Base-by-base conservation (phyloP, 805 yeast species). In the Candida verbasci region DNA sequence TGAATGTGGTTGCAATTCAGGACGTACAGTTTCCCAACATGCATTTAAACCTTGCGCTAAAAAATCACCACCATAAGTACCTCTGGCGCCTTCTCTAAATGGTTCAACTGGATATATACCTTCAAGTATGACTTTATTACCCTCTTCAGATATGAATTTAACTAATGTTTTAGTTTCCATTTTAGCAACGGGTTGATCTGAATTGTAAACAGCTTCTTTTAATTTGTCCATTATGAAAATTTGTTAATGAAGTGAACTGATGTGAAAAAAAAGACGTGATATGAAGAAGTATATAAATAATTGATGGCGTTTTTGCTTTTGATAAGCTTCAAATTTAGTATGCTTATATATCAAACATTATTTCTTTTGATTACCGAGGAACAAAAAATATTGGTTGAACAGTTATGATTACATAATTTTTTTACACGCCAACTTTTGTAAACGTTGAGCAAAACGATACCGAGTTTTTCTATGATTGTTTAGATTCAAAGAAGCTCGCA, bases 41-140 rank as follows among this genome's bases (percentile, higher is more conserved):
- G 60, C 71, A 21, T 60, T 45, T 9, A 61, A 36, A 2, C 63
- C 55, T 41, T 63, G 68, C 2, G 61, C 55, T 25, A 62, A 50
- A 12, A 65, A 40, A 31, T 61, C 65, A 2, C 71, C 72, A 2
- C 70, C 71, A 37, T 52, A 66, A n/a, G 60, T 63, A n/a, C 68
- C 70, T 24, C 62, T 48, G 48, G 56, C 48, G 1, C 37, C 43
- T 11, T 38, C 48, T 20, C 28, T 31, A 25, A 37, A 47, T n/a
- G 53, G 52, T 35, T 50, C 50, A 17, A 52, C 40, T 2, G 55
- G 56, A 35, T 52, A 49, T 29, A 38, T 44, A 3, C 56, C 49
- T 17, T 28, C 32, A 18, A 29, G 46, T 3, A 41, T 38, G 20
- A 39, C 24, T 12, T 21, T 37, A 14, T 37, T 32, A 12, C 33